Evolutionary conservation across 2,329 filamentous ascomycete species (phyloP).

Genomic region (Zymoseptoria crescenta): DNA sequence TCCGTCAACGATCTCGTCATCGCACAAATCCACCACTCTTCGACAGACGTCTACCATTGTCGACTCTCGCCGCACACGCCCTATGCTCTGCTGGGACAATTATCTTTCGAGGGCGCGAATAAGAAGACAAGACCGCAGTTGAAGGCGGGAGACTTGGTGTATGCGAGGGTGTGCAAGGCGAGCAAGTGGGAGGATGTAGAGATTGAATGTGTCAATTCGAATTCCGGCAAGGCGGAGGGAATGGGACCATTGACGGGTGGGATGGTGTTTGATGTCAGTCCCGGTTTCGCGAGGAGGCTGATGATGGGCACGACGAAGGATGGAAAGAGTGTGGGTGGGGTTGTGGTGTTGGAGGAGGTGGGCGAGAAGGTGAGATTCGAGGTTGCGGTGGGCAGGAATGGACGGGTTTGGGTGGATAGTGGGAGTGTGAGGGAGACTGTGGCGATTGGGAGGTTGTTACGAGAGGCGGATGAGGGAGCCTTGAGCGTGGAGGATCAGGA

Average conservation of each 20-base stretch:
- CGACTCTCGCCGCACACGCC: conserved; percentile 58
- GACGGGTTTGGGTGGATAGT: conserved; percentile 83
- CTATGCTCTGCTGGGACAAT: conserved; percentile 66
- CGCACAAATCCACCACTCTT: conserved; percentile 70
- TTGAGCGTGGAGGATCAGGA: conserved; percentile 60
- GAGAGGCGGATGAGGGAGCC: conserved; percentile 63
- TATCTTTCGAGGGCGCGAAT: conserved; percentile 87
- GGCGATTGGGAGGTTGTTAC: conserved; percentile 69
- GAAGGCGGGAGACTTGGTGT: conserved; percentile 67
- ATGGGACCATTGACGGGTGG: conserved; percentile 76
- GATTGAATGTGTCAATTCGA: conserved; percentile 77
- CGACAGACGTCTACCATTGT: conserved; percentile 72
- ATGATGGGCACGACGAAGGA: conserved; percentile 52
- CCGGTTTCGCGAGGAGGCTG: conserved; percentile 72
- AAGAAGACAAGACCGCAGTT: conserved; percentile 86
- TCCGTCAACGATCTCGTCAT: conserved; percentile 79
- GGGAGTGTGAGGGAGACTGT: conserved; percentile 65
- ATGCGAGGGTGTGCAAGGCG: conserved; percentile 72
- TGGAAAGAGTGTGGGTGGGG: conserved; percentile 41
- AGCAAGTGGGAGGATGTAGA: conserved; percentile 82
- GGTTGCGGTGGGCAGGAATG: conserved; percentile 87
- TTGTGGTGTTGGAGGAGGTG: conserved; percentile 72
- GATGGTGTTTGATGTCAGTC: conserved; percentile 75
- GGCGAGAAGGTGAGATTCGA: conserved; percentile 82
- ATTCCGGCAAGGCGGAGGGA: conserved; percentile 82